Percentiles rank a stretch among this genome's conserved stretches.
Evolutionary conservation across 2,329 filamentous ascomycete species (phyloP).

Genomic region (Neopestalotiopsis clavispora): DNA sequence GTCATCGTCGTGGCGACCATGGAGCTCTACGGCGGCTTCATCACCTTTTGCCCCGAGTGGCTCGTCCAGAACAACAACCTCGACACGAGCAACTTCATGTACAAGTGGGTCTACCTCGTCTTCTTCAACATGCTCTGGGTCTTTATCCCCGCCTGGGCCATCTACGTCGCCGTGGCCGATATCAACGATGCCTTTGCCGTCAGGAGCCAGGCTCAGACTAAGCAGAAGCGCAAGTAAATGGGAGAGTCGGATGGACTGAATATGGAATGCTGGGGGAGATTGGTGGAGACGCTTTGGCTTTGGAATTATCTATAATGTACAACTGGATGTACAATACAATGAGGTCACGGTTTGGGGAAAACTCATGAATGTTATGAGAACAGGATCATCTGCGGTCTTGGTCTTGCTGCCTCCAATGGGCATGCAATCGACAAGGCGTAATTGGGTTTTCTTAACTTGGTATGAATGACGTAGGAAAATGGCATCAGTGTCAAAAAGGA

Average conservation of each 20-base stretch:
- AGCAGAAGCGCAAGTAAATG: constrained; percentile 34
- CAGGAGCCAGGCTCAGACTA: constrained; percentile 34
- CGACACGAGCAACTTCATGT: constrained; percentile 71
- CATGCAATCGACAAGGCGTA: too few relatives aligned
- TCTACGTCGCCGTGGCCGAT: constrained; percentile 59
- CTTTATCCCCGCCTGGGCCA: constrained; percentile 63
- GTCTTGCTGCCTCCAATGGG: too few relatives aligned
- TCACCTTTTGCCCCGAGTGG: constrained; percentile 76
- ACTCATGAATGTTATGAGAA: not conserved
- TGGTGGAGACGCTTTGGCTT: not conserved
- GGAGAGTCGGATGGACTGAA: not conserved
- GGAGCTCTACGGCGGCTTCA: constrained; percentile 72
- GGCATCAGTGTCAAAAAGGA: too few relatives aligned
- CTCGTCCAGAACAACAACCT: constrained; percentile 65
- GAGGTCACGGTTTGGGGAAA: not conserved
- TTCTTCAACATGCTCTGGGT: constrained; percentile 76
- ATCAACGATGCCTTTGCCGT: constrained; percentile 59
- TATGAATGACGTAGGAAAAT: too few relatives aligned
- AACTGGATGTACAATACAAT: not conserved
- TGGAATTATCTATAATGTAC: not conserved
- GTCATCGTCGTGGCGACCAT: constrained; percentile 70
- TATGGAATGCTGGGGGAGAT: not conserved
- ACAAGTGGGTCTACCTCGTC: constrained; percentile 69
- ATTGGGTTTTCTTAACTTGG: too few relatives aligned
- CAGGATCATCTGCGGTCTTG: not conserved